Conservation (phyloP, 768 basidiomycete species). For the Mycena maculata region DNA sequence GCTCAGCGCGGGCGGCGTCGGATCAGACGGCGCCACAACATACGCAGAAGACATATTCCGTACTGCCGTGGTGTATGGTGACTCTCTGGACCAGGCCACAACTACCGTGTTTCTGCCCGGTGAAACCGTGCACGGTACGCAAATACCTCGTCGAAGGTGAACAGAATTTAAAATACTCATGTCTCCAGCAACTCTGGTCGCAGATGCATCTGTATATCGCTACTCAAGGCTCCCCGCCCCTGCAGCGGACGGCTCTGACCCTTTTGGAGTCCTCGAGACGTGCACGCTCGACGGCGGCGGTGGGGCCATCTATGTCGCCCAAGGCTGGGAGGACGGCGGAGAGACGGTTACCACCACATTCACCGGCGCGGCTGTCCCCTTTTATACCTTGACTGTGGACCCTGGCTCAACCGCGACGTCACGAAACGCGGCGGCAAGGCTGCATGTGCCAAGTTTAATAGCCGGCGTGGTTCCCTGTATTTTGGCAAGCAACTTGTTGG, state of each 20-base stretch:
- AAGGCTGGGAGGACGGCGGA: slow-evolving; percentile 10
- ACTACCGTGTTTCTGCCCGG: not conserved
- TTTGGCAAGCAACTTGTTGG: too few species aligned
- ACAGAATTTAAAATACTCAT: not conserved
- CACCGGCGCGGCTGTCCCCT: not conserved
- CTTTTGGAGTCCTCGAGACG: slow-evolving; percentile 6
- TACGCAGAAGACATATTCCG: slow-evolving; percentile 10
- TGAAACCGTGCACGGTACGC: not conserved
- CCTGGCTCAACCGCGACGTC: not conserved
- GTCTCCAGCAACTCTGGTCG: not conserved
- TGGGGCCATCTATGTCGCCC: not conserved
- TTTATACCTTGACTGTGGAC: slow-evolving; percentile 7
- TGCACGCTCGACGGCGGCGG: slow-evolving; percentile 16
- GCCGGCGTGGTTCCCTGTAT: too few species aligned
- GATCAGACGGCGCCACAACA: slow-evolving; percentile 13
- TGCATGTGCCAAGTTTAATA: not conserved
- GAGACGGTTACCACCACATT: slow-evolving; percentile 9
- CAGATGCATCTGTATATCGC: slow-evolving; percentile 9
- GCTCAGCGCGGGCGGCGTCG: slow-evolving; percentile 5
- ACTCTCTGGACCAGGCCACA: not conserved
- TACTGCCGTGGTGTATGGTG: slow-evolving; percentile 2
- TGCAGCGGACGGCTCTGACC: not conserved
- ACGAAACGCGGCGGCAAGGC: not conserved
- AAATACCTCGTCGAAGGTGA: too few species aligned
- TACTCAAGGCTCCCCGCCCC: slow-evolving; percentile 7